Conservation (phyloP, 2,329 filamentous ascomycete species). For the Penicillium sp. region DNA sequence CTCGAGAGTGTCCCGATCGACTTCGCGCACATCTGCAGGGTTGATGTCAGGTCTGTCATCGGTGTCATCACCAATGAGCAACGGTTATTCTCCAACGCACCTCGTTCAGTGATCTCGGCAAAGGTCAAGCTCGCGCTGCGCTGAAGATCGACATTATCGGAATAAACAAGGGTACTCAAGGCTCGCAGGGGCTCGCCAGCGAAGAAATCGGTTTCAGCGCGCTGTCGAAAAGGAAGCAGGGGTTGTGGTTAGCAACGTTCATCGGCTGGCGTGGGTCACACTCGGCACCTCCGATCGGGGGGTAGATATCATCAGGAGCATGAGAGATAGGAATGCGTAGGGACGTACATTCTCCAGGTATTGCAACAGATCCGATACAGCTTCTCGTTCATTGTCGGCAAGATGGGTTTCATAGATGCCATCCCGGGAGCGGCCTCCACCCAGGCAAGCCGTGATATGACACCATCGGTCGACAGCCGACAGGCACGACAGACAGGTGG, state of each 20-base stretch:
- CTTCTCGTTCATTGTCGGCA: conserved; percentile 94
- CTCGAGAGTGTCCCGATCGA: conserved; percentile 91
- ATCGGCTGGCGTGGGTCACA: background rate
- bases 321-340: conserved; percentile 7
- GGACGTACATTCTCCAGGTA: conserved; percentile 89
- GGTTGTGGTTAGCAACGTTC: conserved; percentile 19
- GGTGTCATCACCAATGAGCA: background rate
- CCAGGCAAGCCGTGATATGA: conserved; percentile 46
- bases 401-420: conserved; percentile 83
- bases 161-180: conserved; percentile 94
- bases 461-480: conserved; percentile 46
- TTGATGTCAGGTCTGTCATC: conserved; percentile 20
- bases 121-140: conserved; percentile 97
- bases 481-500: conserved; percentile 45
- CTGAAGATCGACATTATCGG: conserved; percentile 97
- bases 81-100: conserved; percentile 50
- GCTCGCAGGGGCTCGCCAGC: conserved; percentile 91
- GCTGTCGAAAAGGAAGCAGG: conserved; percentile 54
- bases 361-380: conserved; percentile 90
- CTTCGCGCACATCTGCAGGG: conserved; percentile 83
- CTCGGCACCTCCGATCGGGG: conserved; percentile 11
- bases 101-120: conserved; percentile 97
- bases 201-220: conserved; percentile 98
- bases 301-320: conserved; percentile 27
- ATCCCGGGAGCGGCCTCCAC: conserved; percentile 73